A percentile compares a stretch with the other conserved stretches of the same genome.
Conservation (phyloP, 2,329 filamentous ascomycete species). For the Proliferodiscus dingleyae region DNA sequence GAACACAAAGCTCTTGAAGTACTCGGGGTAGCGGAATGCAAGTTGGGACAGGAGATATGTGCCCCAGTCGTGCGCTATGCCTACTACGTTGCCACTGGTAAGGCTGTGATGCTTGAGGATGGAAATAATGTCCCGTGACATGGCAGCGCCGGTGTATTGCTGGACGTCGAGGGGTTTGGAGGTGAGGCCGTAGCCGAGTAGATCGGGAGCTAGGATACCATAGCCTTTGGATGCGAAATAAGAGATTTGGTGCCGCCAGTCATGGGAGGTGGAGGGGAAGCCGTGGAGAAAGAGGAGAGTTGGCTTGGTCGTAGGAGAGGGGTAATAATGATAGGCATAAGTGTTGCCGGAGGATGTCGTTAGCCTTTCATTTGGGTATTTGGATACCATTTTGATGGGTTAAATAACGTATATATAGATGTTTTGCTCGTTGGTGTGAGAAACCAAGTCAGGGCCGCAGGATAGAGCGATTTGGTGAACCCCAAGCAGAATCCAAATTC, state of each 20-base stretch:
- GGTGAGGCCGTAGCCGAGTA: constrained; percentile 36
- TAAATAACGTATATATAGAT: too few relatives aligned
- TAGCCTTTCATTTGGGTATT: neutral
- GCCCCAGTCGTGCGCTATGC: constrained; percentile 26
- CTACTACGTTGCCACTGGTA: constrained; percentile 4
- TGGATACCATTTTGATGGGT: neutral
- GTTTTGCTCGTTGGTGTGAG: too few relatives aligned
- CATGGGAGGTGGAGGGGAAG: constrained; percentile 37
- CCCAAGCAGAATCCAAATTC: too few relatives aligned
- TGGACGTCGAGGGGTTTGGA: constrained; percentile 27
- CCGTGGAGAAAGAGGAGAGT: neutral
- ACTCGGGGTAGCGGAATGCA: neutral
- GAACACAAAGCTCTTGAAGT: neutral
- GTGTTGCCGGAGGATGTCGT: neutral
- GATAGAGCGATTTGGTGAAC: too few relatives aligned
- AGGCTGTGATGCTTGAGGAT: constrained; percentile 30
- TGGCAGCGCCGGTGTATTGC: constrained; percentile 29
- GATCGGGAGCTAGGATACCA: constrained; percentile 39
- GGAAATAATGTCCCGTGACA: constrained; percentile 33
- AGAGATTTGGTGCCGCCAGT: constrained; percentile 32
- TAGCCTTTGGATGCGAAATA: constrained; percentile 31
- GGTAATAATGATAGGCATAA: neutral
- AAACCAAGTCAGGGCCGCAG: too few relatives aligned
- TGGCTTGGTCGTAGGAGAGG: neutral
- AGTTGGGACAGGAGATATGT: constrained; percentile 15